These are phyloP conservation scores for Camellia japonica DNA, from an alignment of 148 eudicot genomes.

Conservation along the genomic window DNA sequence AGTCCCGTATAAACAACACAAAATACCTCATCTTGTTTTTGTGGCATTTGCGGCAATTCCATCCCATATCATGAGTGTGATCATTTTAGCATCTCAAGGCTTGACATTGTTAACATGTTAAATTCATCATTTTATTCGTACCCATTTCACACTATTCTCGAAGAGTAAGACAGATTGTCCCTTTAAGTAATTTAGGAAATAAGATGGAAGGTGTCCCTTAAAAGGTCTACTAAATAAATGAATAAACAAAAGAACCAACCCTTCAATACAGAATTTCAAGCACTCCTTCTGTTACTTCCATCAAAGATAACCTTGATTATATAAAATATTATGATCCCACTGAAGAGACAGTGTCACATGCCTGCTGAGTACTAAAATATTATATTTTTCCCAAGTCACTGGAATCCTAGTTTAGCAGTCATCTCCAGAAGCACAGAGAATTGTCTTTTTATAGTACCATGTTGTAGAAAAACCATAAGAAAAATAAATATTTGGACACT, in stretches of 20 bases:
- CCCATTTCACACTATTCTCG: not conserved
- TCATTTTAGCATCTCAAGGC: not conserved
- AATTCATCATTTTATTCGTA: not conserved
- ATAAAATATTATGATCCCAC: too few species aligned
- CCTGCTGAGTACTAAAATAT: too few species aligned
- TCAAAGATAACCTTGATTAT: too few species aligned
- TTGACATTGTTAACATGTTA: not conserved
- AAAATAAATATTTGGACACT: not conserved
- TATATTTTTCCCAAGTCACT: too few species aligned
- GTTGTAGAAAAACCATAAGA: not conserved
- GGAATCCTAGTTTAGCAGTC: too few species aligned
- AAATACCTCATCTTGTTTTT: not conserved
- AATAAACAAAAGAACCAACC: not conserved
- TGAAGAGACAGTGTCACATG: too few species aligned
- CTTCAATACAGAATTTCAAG: not conserved
- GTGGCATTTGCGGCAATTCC: conserved; percentile 8
- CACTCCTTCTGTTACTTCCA: not conserved
- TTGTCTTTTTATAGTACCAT: not conserved
- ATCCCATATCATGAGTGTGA: not conserved
- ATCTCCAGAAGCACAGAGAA: not conserved
- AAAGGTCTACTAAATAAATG: not conserved
- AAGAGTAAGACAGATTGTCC: not conserved
- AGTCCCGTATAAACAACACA: not conserved
- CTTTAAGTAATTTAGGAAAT: not conserved
- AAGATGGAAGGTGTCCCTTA: not conserved